Conservation (phyloP, 192 early-diverging fungal species). For the Coemansia sp. region DNA sequence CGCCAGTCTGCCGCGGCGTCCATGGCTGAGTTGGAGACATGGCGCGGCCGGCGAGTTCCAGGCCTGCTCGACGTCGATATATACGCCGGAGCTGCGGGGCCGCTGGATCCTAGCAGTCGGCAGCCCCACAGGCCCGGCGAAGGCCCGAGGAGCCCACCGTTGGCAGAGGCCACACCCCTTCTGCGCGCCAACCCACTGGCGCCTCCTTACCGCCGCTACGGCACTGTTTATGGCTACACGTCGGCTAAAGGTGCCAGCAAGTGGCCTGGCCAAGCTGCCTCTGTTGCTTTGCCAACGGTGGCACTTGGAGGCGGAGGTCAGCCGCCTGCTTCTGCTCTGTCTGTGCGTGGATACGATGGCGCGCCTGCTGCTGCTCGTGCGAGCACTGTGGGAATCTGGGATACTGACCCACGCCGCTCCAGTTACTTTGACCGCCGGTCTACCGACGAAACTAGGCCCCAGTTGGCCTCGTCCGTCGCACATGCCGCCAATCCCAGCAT, state of each 20-base stretch:
- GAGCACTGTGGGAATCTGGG: constrained; percentile 35
- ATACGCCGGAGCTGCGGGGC: constrained; percentile 20
- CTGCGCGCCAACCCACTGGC: constrained; percentile 24
- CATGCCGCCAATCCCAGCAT: constrained; percentile 23
- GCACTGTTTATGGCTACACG: constrained; percentile 48
- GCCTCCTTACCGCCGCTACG: constrained; percentile 44
- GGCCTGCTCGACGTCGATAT: constrained; percentile 29
- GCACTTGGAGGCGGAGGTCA: constrained; percentile 9
- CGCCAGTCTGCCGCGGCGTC: constrained; percentile 8
- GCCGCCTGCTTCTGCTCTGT: neutral
- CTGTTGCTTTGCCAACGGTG: neutral
- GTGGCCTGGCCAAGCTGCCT: neutral
- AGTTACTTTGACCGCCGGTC: constrained; percentile 56
- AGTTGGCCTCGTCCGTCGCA: constrained; percentile 21
- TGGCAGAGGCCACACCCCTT: constrained; percentile 16
- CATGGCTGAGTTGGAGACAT: constrained; percentile 31
- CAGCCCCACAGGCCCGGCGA: constrained; percentile 3
- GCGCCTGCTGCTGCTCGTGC: constrained; percentile 14
- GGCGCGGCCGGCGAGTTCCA: constrained; percentile 47
- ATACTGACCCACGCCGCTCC: constrained; percentile 42
- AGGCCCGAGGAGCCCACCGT: constrained; percentile 18
- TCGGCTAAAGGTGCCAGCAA: constrained; percentile 17
- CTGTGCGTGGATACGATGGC: constrained; percentile 35
- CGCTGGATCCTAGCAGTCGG: constrained; percentile 17
- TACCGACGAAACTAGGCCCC: constrained; percentile 39